Evolutionary conservation across 768 basidiomycete genomes (phyloP), one percentile per base, ranked within the genome.

Genomic region (Roridomyces roridus): DNA sequence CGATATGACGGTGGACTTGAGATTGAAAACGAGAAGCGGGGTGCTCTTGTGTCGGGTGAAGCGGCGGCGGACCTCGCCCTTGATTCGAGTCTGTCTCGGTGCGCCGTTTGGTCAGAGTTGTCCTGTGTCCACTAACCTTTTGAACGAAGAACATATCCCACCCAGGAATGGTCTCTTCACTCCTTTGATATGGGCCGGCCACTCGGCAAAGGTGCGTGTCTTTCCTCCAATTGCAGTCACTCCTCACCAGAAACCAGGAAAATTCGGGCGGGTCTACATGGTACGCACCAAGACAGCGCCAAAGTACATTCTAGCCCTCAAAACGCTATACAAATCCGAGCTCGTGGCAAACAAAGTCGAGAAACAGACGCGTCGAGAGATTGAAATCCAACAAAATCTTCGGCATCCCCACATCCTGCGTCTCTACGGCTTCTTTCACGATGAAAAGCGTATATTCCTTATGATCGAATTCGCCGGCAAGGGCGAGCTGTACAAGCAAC

Each of bases 251-350:
- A 8, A 0, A 14, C 36, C 9, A 62, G 97, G 97, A 42, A 98
- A 98, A 77, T 99, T 98, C 65, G 97, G 97, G 1, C 91, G 94
- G 3, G 97, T 99, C 23, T 98, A 99, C 79, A 96, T 98, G 89
- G 94, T 96, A 41, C 86, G 96, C 46, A 98, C 96, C 18, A 96
- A 96, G 72, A 72, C 78, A 57, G 84, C 88, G 56, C 94, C 95
- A 1, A 85, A 88, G 57, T 98, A 92, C 78, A 96, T 98, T 69
- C 86, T 98, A 66, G 96, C 96, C 21, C 86, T 98, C 74, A 98
- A 98, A 75, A 95, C 92, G 60, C 81, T 98, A 52, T 96, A 96
- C 82, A 99, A 98, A 77, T 89, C 91, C 49, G 97, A 99, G 74
- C 91, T 99, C 68, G 86, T 98, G 42, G 82, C 91, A 64, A 87